Base-by-base conservation (phyloP, 768 basidiomycete species). In the Boletus rubroflammeus region DNA sequence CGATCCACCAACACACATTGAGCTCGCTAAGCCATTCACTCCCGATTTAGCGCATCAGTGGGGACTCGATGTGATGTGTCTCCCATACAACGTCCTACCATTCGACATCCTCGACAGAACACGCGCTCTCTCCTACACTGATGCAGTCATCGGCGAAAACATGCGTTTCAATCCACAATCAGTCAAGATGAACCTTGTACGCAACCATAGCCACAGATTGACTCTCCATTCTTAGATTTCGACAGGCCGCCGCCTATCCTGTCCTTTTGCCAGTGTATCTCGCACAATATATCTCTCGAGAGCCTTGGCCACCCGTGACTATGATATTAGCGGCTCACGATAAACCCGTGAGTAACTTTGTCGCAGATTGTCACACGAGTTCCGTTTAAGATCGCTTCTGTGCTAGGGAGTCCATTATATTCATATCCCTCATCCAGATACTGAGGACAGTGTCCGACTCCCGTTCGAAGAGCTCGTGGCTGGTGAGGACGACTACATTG, bases 201-300 rank as follows among this genome's bases (percentile, higher is more conserved):
- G 77, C 58, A 36, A 32, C 35, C 41, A 46, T 56, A 38, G 19
- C 42, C 38, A 17, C 13, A 13, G 42, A 34, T 29, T 21, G 64
- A 32, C 45, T 5, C 14, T 47, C 34, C 25, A 45, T 48, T 45
- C 52, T 52, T 31, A 62, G 40, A 34, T 49, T 50, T 55, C 26
- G 38, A 51, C 59, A 84, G 84, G 71, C 80, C 19, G 77, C 83
- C 23, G 82, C 79, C 35, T 84, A 81, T 57, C 85, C 85, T 3
- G 71, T 87, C 31, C 74, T 87, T 21, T 65, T 87, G n/a, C 85
- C 85, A 5, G 63, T 85, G 5, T 88, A 86, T 67, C 69, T 86
- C 10, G 76, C 74, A 19, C 77, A 78, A 58, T 86, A 84, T 61
- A 60, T 76, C 47, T 59, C 67, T 7, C 42, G 54, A 6, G 52